Base-by-base conservation (phyloP, 805 yeast species). In the Aciculoconidium aculeatum region DNA sequence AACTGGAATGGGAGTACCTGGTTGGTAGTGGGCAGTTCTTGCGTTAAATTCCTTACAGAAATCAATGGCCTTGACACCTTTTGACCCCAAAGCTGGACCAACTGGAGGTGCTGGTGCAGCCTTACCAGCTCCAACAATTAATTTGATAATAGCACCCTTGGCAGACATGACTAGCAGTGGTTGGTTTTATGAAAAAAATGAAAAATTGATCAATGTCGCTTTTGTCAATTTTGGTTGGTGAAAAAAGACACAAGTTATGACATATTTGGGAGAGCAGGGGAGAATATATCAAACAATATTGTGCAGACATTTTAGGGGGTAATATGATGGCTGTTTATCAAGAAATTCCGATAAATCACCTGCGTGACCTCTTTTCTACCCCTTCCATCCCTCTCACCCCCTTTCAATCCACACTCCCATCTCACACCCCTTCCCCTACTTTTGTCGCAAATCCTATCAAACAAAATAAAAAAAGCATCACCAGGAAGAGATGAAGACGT, bases 101-200 rank as follows among this genome's bases (percentile, higher is more conserved):
- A 92, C 97, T 5, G 98, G 98, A 16, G 98, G 98, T 2, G 96
- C 80, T 23, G 98, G 97, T 2, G 96, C 92, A 0, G 98, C 98
- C 55, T 87, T 84, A 4, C 97, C 97, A 4, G 98, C 97, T 6
- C 90, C 95, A 4, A 90, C 97, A 28, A 90, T 78, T 37, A 90
- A 73, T 58, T 90, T 92, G 31, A 90, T 86, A 44, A 88, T 50
- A 21, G 79, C 64, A 53, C 77, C 80, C 53, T 77, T 82, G 12
- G 67, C 63, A 12, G 56, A 51, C 56, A 51, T 51, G 27, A 23
- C 25, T 25, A 23, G 20, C 27, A 31, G 21, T 25, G 26, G 11
- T 15, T 17, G 18, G 9, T 20, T 11, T 9, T 10, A 13, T 19
- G 23, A 22, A 23, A 26, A 31, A 30, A 21, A 21, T 30, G 25